Base-by-base conservation (phyloP, 257 asterid genomes). In the Solanum pimpinellifolium region DNA sequence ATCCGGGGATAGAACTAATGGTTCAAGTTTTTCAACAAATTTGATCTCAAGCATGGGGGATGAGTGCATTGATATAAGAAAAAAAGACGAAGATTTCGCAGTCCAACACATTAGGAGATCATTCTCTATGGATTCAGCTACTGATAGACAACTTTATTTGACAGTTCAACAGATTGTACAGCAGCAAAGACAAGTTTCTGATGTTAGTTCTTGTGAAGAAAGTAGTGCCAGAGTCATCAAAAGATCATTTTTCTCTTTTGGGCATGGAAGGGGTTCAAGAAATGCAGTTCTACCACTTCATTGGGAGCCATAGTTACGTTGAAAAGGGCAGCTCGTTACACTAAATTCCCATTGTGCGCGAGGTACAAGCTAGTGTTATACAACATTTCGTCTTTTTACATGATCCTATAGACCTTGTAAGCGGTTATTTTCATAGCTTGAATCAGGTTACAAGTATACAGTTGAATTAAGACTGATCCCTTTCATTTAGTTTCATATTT, bases 81-180 rank as follows among this genome's bases (percentile, higher is more conserved):
- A 86, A 44, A 92, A 91, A 85, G 96, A 93, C 78, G 94, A 93
- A 56, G 90, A 89, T 8, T 95, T 95, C 60, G 81, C 65, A 11
- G 87, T 93, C 31, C 96, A 95, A 77, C 92, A 95, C 4, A 91
- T 94, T 15, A 93, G 98, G 33, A 91, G 99, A 86, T 96, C 99
- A 3, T 93, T 96, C 68, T 96, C 98, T 12, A 95, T 95, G 98
- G 98, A 94, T 88, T 94, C 99, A 14, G 98, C 98, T 0, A 90
- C 91, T 33, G 96, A 95, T 81, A 89, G 88, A 4, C 94, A 90
- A 85, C 92, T 94, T 75, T 88, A 91, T 88, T 89, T 94, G 66
- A 95, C 97, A 41, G 95, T 96, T 52, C 94, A 92, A 88, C 91
- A 94, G 60, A 90, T 93, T 8, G 88, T 91, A 3, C 89, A 91